Base-by-base conservation (phyloP, 441 rosid genomes). In the Jatropha podagrica region DNA sequence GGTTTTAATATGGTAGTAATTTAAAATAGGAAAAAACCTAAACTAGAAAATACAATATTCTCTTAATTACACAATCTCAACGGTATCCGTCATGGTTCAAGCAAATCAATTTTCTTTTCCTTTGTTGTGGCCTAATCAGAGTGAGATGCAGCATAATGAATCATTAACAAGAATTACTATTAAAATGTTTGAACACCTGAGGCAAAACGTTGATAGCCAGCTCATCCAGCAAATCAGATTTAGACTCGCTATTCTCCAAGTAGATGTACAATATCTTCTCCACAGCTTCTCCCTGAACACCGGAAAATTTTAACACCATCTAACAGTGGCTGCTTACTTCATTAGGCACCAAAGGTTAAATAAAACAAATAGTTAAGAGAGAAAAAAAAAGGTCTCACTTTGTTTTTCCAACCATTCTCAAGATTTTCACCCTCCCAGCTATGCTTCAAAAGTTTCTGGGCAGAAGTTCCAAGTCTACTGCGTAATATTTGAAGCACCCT, bases 341-440 rank as follows among this genome's bases (percentile, higher is more conserved):
- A 68, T 37, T 44, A 55, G 72, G 41, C 7, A 68, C 56, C 26
- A 44, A 71, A 59, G 37, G 66, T 72, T 67, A 56, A 80, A 26
- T 41, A 51, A 65, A 73, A 64, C 27, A 59, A 69, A 69, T 49
- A 74, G 60, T 40, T 62, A 61, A 61, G 1, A 71, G 62, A 58
- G 68, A 74, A 69, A 23, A 77, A 61, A 62, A 63, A 78, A 59
- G 51, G 52, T 79, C 90, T 51, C 81, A 93, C 98, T 82, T 89
- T 90, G 81, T 85, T 88, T 90, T 89, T 93, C 89, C 91, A 85
- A 65, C 91, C 90, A 77, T 85, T 84, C 79, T 91, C 96, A 74
- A 82, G 82, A 72, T 77, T 86, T 78, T 81, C 84, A 41, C 73
- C 76, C 71, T 83, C 75, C 98, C 97, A 92, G 55, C 81, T 74